Evolutionary conservation across 2,329 filamentous ascomycete species (phyloP).

Genomic region (Colletotrichum cordylinicola): DNA sequence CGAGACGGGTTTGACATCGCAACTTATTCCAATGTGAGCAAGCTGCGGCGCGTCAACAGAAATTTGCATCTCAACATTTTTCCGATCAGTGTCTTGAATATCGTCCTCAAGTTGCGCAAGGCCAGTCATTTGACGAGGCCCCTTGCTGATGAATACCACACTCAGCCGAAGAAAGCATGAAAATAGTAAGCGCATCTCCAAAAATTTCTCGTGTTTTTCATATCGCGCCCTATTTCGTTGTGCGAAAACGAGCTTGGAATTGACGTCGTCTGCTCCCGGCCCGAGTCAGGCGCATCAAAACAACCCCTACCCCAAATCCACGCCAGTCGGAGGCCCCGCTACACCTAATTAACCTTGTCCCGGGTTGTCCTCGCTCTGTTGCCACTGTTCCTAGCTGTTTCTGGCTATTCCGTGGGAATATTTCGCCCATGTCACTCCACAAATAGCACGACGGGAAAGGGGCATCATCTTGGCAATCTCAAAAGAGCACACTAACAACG

Average conservation of each 20-base stretch:
- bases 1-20: neutral
- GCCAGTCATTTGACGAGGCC: neutral
- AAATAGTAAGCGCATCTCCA: neutral
- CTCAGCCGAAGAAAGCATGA: neutral
- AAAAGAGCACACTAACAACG: neutral
- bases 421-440: neutral
- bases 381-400: neutral
- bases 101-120: neutral
- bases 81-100: neutral
- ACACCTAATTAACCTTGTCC: neutral
- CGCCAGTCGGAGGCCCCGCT: neutral
- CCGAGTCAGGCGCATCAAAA: neutral
- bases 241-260: neutral
- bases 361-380: neutral
- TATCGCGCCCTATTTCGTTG: neutral
- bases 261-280: neutral
- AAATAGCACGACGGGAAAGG: neutral
- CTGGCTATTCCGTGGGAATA: neutral
- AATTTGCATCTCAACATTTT: neutral
- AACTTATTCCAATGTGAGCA: rapidly evolving
- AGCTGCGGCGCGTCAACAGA: neutral
- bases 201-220: neutral
- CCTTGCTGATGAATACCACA: rapidly evolving
- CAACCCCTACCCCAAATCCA: neutral
- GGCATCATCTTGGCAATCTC: neutral